Conservation (phyloP, 306 rosid species). For the Parietaria judaica region DNA sequence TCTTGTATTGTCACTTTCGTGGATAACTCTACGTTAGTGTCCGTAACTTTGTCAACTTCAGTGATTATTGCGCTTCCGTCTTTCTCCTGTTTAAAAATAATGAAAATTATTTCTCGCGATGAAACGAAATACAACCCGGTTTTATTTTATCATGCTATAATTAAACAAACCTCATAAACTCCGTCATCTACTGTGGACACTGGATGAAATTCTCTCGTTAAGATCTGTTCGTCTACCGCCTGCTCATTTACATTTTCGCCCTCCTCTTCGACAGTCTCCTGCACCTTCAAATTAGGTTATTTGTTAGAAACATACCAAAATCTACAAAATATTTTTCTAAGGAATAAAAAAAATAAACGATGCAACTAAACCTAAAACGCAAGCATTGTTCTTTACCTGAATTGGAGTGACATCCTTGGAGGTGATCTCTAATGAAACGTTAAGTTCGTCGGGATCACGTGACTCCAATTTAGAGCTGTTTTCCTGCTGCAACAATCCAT, state of each 20-base stretch:
- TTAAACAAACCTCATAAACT: conserved; percentile 20
- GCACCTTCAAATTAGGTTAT: conserved; percentile 15
- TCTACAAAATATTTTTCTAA: not conserved
- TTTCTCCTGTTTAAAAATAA: conserved; percentile 22
- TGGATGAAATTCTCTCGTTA: conserved; percentile 8
- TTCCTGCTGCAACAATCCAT: conserved; percentile 1
- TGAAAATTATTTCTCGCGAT: not conserved
- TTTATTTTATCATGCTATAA: not conserved
- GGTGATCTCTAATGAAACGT: conserved; percentile 2
- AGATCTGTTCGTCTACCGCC: conserved; percentile 5
- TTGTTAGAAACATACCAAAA: conserved; percentile 6
- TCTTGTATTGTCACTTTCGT: too few relatives aligned
- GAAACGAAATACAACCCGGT: conserved; percentile 6
- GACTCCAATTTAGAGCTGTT: conserved; percentile 8
- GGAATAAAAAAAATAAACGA: not conserved
- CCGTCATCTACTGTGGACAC: conserved; percentile 3
- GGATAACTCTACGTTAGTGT: too few relatives aligned
- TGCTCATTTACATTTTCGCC: conserved; percentile 10
- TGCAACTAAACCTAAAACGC: not conserved
- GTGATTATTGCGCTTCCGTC: not conserved
- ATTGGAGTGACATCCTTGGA: not conserved
- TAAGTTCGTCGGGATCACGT: conserved; percentile 8
- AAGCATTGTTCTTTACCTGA: conserved; percentile 8
- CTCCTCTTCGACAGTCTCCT: conserved; percentile 2
- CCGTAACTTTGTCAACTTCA: not conserved